Evolutionary conservation across 257 asterid genomes (phyloP), one percentile per base, ranked within the genome.

Genomic region (Nicotiana benthamiana): DNA sequence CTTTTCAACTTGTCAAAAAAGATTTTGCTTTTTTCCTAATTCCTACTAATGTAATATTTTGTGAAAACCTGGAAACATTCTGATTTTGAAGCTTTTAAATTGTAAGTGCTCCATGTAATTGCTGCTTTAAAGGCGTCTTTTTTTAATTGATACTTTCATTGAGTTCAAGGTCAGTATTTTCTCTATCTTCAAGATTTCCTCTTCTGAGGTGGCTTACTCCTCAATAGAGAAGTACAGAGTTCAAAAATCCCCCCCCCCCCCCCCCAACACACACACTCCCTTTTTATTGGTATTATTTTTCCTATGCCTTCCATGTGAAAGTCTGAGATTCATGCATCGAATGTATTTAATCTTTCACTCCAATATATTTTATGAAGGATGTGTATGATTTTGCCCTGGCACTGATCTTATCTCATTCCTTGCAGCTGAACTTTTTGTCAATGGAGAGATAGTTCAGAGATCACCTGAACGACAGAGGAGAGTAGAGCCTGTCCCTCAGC

Each of bases 391-490:
- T 68, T 43, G 15, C 57, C 20, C 6, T 70, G 12, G 48, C 77
- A 22, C 22, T 24, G 17, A 30, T 54, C 27, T 43, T 40, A 51
- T 40, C 15, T 26, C 1, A 11, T 27, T 26, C 8, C 48, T 80
- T 40, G 57, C 79, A 67, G 83, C 79, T 80, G 83, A 80, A 63
- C 83, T 80, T 60, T 72, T 34, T 80, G 79, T 80, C 72, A 80
- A 80, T 0, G 83, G 83, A 62, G 80, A 80, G 51, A 80, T 80
- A 59, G 74, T 80, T 70, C 79, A 80, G 27, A 80, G 83, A 68
- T 34, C 83, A 4, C 83, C 83, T 11, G 83, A 80, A 80, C 76
- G 83, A 36, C 83, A 80, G 30, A 80, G 80, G 75, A 80, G 83
- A 56, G 83, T 72, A 62, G 80, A 80, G 72, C 83, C 80, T 2